These are phyloP conservation scores for Medicago lupulina DNA, from an alignment of 306 rosid genomes.

Conservation along the genomic window DNA sequence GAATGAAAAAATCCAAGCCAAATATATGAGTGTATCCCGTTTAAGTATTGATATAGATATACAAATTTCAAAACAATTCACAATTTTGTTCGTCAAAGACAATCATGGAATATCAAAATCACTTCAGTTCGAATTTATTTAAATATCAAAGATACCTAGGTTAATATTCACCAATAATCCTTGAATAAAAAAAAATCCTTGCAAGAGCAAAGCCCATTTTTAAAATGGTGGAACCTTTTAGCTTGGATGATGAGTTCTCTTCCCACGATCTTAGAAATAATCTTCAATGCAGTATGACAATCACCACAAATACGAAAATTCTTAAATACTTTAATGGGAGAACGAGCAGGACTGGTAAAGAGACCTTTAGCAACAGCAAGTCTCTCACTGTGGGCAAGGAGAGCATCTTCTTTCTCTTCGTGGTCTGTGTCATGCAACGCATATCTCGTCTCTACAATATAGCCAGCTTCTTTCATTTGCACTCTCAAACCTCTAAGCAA, in stretches of 20 bases:
- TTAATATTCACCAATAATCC: no score
- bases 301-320: constrained; percentile 27
- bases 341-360: no score
- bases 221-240: constrained; percentile 46
- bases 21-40: no score
- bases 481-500: constrained; percentile 70
- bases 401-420: constrained; percentile 70
- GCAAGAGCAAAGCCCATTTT: constrained; percentile 53
- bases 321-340: constrained; percentile 68
- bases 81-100: no score
- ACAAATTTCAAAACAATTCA: no score
- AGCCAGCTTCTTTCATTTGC: constrained; percentile 89
- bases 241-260: constrained; percentile 23
- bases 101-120: no score
- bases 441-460: constrained; percentile 73
- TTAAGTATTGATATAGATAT: no score
- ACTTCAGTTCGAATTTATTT: no score
- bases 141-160: no score
- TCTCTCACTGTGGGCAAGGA: no score
- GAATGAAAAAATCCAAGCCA: no score
- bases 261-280: constrained; percentile 29
- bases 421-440: constrained; percentile 86
- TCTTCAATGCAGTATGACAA: constrained; percentile 31
- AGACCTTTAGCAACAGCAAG: no score
- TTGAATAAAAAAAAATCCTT: not conserved